Evolutionary conservation across 2,329 filamentous ascomycete species (phyloP).

Genomic region (Geosmithia putterillii): DNA sequence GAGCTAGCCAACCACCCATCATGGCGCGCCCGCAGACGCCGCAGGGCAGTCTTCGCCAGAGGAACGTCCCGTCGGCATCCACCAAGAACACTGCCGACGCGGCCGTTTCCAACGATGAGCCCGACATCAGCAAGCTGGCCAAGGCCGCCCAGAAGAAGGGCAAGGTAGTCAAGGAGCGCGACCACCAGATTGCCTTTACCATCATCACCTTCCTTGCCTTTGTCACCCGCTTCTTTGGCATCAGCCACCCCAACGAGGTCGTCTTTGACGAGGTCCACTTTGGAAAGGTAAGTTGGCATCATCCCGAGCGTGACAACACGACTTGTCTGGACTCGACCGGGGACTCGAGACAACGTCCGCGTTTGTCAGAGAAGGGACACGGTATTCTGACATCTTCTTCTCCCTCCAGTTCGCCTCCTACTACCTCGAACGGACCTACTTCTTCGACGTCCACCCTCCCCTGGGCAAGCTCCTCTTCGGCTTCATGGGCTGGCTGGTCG

Average conservation of each 20-base stretch:
- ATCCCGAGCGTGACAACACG: not conserved
- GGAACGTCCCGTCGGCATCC: conserved; percentile 37
- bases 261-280: conserved; percentile 99
- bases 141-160: conserved; percentile 21
- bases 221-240: conserved; percentile 88
- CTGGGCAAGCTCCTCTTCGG: conserved; percentile 98
- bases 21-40: conserved; percentile 38
- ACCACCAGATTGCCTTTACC: conserved; percentile 68
- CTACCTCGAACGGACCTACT: conserved; percentile 94
- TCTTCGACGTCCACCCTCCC: conserved; percentile 98
- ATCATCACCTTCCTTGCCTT: conserved; percentile 79
- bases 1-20: too few species aligned
- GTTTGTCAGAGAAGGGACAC: too few species aligned
- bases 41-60: conserved; percentile 47
- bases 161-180: conserved; percentile 50
- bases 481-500: conserved; percentile 92
- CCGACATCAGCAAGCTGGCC: conserved; percentile 37
- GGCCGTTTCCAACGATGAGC: conserved; percentile 23
- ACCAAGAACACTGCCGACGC: conserved; percentile 31
- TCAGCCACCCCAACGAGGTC: conserved; percentile 88
- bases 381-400: not conserved
- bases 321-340: not conserved
- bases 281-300: conserved; percentile 68
- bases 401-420: conserved; percentile 51
- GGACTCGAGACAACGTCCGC: not conserved